Evolutionary conservation across 2,329 filamentous ascomycete species (phyloP).

Genomic region (Leptodontidium sp.): DNA sequence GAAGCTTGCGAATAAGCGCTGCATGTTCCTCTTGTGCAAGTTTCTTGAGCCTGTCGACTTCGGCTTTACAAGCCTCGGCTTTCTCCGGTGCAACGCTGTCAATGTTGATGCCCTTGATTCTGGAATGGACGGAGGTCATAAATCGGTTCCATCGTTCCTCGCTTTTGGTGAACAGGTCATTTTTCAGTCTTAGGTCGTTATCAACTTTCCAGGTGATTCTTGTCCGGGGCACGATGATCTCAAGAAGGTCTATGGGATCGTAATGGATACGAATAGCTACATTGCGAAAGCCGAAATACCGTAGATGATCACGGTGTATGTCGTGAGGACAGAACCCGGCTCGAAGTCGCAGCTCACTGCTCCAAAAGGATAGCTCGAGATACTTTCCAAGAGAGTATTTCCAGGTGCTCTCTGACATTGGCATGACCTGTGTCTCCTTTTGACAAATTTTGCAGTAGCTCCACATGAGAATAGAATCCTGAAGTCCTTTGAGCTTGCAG

Average conservation of each 20-base stretch:
- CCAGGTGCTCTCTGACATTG: constrained; percentile 94
- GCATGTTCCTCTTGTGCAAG: constrained; percentile 86
- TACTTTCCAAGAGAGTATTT: constrained; percentile 99
- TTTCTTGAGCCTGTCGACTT: constrained; percentile 80
- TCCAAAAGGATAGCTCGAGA: constrained; percentile 97
- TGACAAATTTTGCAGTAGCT: constrained; percentile 93
- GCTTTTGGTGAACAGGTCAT: constrained; percentile 84
- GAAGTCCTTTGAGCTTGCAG: constrained; percentile 68
- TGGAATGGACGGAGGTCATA: constrained; percentile 83
- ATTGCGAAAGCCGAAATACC: constrained; percentile 90
- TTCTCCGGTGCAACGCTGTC: constrained; percentile 92
- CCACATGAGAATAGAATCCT: constrained; percentile 94
- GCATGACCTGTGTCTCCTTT: constrained; percentile 86
- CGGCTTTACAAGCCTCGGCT: constrained; percentile 78
- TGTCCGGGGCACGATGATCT: constrained; percentile 90
- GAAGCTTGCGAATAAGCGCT: constrained; percentile 76
- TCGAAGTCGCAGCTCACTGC: constrained; percentile 78
- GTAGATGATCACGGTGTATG: constrained; percentile 88
- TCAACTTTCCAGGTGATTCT: constrained; percentile 98
- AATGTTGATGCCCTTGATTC: constrained; percentile 87
- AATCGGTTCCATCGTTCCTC: constrained; percentile 87
- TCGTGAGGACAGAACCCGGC: constrained; percentile 87
- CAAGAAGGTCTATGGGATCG: constrained; percentile 89
- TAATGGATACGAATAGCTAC: constrained; percentile 90
- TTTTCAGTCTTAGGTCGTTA: constrained; percentile 89